Percentiles rank a stretch among this genome's conserved stretches.
phyloP scores from a whole-genome alignment of 2,329 filamentous ascomycete species.

The Fusarium sp. region DNA sequence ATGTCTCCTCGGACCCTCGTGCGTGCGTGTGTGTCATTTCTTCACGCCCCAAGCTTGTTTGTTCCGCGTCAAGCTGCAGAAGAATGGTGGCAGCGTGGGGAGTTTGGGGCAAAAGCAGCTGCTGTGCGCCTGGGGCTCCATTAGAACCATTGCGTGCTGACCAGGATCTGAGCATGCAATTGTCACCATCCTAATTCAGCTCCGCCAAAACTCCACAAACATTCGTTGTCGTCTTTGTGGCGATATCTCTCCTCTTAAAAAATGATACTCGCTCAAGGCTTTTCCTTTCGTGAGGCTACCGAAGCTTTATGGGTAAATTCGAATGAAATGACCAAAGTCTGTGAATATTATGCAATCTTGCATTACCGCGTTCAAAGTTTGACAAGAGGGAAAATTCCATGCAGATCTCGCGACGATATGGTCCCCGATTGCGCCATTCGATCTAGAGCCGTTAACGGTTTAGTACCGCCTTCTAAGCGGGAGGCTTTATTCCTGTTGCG shows the following conservation, averaged over 20 bases:
- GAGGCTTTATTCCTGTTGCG: constrained; percentile 17
- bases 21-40: constrained; percentile 1
- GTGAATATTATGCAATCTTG: not conserved
- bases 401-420: constrained; percentile 41
- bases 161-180: constrained; percentile 48
- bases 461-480: constrained; percentile 16
- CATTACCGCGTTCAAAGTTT: constrained; percentile 3
- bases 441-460: not conserved
- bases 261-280: not conserved
- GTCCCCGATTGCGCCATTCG: constrained; percentile 45
- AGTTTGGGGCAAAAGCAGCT: constrained; percentile 20
- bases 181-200: constrained; percentile 30
- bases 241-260: not conserved
- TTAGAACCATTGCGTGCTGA: constrained; percentile 47
- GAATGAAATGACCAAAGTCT: not conserved
- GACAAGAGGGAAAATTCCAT: constrained; percentile 11
- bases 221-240: constrained; percentile 28
- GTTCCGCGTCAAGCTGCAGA: constrained; percentile 21
- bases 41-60: constrained; percentile 27
- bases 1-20: constrained; percentile 26
- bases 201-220: constrained; percentile 36
- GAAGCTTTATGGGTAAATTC: not conserved
- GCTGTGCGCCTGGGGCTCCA: constrained; percentile 6
- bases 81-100: constrained; percentile 31
- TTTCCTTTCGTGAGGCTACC: not conserved